phyloP scores from a whole-genome alignment of 2,329 filamentous ascomycete genomes.

The Ceratocystis ficicola region DNA sequence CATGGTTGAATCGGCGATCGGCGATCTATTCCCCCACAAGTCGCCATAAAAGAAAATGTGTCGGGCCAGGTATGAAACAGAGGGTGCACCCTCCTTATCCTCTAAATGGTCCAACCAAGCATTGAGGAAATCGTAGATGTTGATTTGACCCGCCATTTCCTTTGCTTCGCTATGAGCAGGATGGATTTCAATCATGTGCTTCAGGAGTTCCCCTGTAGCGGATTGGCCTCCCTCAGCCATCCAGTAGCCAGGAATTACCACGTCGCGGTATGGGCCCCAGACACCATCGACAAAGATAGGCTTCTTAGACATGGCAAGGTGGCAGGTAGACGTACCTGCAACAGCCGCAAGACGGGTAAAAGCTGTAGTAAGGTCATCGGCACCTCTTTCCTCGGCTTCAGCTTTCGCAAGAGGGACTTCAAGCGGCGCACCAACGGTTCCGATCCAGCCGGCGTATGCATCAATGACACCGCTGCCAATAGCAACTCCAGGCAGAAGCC shows the following conservation, averaged over 20 bases:
- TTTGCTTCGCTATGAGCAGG: conserved; percentile 73
- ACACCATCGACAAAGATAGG: conserved; percentile 91
- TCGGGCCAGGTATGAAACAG: conserved; percentile 71
- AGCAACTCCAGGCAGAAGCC: conserved; percentile 74
- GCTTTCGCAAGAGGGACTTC: conserved; percentile 42
- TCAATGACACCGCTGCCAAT: conserved; percentile 96
- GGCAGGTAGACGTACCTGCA: conserved; percentile 92
- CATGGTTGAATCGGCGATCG: conserved; percentile 87
- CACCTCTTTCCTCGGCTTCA: background rate
- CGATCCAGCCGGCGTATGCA: conserved; percentile 96
- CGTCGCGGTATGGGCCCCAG: conserved; percentile 94
- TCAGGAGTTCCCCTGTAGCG: conserved; percentile 85
- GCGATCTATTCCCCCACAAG: conserved; percentile 90
- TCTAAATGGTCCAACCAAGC: conserved; percentile 68
- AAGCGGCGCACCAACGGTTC: conserved; percentile 95
- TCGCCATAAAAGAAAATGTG: conserved; percentile 99
- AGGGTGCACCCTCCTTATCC: conserved; percentile 56
- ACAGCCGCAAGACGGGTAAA: conserved; percentile 89
- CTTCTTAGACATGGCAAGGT: conserved; percentile 86
- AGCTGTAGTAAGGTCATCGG: conserved; percentile 78
- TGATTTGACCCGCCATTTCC: conserved; percentile 66
- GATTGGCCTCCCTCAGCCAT: conserved; percentile 96
- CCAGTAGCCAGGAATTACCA: conserved; percentile 84
- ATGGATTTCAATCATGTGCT: conserved; percentile 90
- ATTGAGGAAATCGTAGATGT: conserved; percentile 94